Percentiles rank a stretch among this genome's conserved stretches.
These are phyloP conservation scores for Camellia oleifera DNA, from an alignment of 179 eudicot genomes.

Conservation along the genomic window DNA sequence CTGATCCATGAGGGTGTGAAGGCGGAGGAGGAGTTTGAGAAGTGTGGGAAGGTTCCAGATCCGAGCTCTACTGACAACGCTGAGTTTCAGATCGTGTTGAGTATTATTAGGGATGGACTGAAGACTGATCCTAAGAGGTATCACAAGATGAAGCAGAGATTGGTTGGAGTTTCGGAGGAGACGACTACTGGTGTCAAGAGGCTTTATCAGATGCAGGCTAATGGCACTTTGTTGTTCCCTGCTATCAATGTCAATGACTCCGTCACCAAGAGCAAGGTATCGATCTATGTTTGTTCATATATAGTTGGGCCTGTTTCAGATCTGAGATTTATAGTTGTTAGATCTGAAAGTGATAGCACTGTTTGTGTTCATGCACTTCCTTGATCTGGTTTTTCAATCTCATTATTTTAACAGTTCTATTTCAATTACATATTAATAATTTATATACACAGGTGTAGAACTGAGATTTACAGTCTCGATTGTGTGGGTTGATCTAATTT, in stretches of 20 bases:
- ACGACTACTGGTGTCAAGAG: constrained; percentile 34
- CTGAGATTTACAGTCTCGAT: no score
- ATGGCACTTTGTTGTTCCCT: constrained; percentile 28
- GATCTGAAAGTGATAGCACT: no score
- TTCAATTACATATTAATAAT: no score
- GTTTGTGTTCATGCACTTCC: no score
- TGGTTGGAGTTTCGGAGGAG: constrained; percentile 33
- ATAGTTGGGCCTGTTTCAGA: no score
- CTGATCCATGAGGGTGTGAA: constrained; percentile 77
- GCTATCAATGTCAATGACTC: constrained; percentile 36
- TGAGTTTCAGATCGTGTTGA: constrained; percentile 64
- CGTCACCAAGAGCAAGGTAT: constrained; percentile 38
- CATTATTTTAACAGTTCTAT: no score
- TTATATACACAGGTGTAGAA: no score
- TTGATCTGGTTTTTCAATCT: no score
- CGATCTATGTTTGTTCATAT: constrained; percentile 2
- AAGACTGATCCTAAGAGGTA: constrained; percentile 27
- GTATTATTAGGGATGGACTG: constrained; percentile 38
- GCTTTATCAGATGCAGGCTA: constrained; percentile 29
- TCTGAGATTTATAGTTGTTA: no score
- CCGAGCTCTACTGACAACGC: constrained; percentile 66
- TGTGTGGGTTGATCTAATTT: no score
- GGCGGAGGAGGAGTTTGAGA: constrained; percentile 65
- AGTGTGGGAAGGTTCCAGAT: constrained; percentile 54
- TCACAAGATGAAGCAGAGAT: constrained; percentile 29